Conservation (phyloP, 176 grass and related monocot species). For the Elaeis guineensis region DNA sequence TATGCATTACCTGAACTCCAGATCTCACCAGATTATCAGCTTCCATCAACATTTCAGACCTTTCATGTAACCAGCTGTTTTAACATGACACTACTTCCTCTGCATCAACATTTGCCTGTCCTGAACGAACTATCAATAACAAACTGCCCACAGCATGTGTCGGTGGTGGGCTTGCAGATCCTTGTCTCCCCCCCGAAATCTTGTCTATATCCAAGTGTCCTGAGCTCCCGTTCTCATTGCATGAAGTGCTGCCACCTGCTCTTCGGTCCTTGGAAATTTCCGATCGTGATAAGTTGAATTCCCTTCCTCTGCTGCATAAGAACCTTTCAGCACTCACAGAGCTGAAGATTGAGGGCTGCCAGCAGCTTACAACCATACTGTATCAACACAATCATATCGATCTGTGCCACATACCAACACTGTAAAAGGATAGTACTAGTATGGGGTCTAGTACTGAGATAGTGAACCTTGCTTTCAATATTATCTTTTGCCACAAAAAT, state of each 20-base stretch:
- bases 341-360: neutral
- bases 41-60: neutral
- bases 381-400: too few relatives aligned
- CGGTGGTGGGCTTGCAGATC: neutral
- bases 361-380: neutral
- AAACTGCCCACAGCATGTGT: neutral
- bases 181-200: neutral
- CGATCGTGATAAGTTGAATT: neutral
- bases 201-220: neutral
- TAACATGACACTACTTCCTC: constrained; percentile 1
- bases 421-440: too few relatives aligned
- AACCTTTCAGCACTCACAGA: constrained; percentile 2
- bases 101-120: neutral
- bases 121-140: neutral
- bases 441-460: too few relatives aligned
- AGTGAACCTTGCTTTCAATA: too few relatives aligned
- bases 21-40: constrained; percentile 3
- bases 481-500: too few relatives aligned
- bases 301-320: neutral
- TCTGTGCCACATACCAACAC: too few relatives aligned
- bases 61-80: neutral
- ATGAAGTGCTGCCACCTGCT: neutral
- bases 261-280: constrained; percentile 7
- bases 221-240: neutral
- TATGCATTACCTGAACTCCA: neutral